A percentile compares a stretch with the other conserved stretches of the same genome.
Evolutionary conservation across 2,329 filamentous ascomycete species (phyloP).

Genomic region (Apiospora malaysiana): DNA sequence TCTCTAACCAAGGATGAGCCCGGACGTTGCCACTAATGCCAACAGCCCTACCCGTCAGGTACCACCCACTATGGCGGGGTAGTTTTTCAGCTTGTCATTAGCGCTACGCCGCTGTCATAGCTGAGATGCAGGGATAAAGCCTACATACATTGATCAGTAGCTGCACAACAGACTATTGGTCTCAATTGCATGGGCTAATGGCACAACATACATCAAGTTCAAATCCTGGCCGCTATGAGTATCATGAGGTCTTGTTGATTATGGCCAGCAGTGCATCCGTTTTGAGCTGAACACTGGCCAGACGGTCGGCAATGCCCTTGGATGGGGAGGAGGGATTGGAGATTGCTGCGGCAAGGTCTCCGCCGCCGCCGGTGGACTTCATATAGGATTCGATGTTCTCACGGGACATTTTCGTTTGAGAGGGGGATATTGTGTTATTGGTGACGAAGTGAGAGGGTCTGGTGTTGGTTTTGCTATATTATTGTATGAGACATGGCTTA

Average conservation of each 20-base stretch:
- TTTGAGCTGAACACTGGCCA: background rate
- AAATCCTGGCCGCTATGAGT: background rate
- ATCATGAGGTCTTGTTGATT: background rate
- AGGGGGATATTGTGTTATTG: background rate
- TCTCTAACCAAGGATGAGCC: no score
- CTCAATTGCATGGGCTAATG: no score
- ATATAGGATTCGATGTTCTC: conserved; percentile 26
- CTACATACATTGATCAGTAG: no score
- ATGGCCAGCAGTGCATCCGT: background rate
- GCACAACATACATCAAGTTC: background rate
- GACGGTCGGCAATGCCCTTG: conserved; percentile 11
- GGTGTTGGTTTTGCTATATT: background rate
- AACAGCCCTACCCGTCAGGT: no score
- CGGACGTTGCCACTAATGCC: no score
- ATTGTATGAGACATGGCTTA: background rate
- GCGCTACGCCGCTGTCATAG: no score
- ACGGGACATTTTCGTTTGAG: background rate
- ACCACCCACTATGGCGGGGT: no score
- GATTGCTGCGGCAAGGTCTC: conserved; percentile 28
- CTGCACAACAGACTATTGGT: no score
- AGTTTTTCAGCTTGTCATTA: no score
- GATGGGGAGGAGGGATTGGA: conserved; percentile 14
- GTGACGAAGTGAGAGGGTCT: background rate
- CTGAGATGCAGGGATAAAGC: no score
- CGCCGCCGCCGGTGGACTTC: conserved; percentile 20